A percentile compares a stretch with the other conserved stretches of the same genome.
Conservation (phyloP, 2,329 filamentous ascomycete genomes). For the Diaporthe citrichinensis region DNA sequence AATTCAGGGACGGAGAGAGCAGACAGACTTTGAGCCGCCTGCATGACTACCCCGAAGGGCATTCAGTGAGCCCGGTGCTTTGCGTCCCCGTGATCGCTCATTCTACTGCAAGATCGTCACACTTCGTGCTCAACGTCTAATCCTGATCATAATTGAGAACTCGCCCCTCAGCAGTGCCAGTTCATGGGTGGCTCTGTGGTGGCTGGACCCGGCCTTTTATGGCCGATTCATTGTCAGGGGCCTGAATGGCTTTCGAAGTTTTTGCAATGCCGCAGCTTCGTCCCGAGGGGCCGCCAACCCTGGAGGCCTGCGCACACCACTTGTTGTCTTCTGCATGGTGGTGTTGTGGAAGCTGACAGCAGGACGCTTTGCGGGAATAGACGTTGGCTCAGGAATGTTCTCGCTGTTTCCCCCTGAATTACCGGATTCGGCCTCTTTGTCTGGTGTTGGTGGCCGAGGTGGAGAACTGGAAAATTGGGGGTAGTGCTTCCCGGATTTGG, state of each 20-base stretch:
- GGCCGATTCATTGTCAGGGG: slow-evolving; percentile 66
- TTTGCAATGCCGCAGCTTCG: slow-evolving; percentile 64
- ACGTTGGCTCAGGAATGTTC: slow-evolving; percentile 48
- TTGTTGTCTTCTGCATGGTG: slow-evolving; percentile 55
- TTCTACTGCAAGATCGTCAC: neutral
- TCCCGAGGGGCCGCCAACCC: slow-evolving; percentile 54
- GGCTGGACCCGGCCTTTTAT: slow-evolving; percentile 33
- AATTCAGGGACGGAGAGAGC: neutral
- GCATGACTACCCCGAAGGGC: neutral
- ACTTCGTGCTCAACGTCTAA: neutral
- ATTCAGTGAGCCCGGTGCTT: neutral
- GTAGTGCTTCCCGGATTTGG: slow-evolving; percentile 61
- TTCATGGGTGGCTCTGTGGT: no score
- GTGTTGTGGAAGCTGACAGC: slow-evolving; percentile 66
- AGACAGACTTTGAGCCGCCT: neutral
- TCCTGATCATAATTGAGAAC: neutral
- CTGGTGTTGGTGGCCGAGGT: slow-evolving; percentile 48
- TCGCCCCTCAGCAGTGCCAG: neutral
- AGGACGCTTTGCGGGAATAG: slow-evolving; percentile 51
- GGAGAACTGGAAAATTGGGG: slow-evolving; percentile 72
- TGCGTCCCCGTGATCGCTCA: no score
- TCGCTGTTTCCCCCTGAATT: slow-evolving; percentile 40
- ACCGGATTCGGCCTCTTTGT: slow-evolving; percentile 41
- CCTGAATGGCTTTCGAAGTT: slow-evolving; percentile 69
- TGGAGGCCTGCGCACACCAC: slow-evolving; percentile 60